Conservation (phyloP, 441 rosid species). For the California macrophylla region DNA sequence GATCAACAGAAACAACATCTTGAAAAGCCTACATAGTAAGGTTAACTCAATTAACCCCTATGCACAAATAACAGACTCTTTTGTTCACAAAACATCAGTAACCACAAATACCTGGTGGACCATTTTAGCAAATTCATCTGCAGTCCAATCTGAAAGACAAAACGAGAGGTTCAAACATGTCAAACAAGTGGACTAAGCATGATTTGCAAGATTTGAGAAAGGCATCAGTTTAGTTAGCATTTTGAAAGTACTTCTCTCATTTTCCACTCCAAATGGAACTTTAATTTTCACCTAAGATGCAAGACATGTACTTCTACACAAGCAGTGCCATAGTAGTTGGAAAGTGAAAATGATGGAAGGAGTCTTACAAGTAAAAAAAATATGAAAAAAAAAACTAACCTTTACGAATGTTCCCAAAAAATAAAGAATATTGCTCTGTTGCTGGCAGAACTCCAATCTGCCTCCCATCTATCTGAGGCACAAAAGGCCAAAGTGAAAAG, state of each 20-base stretch:
- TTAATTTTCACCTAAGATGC: not conserved
- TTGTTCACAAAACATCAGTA: not conserved
- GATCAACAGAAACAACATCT: conserved; percentile 14
- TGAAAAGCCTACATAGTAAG: conserved; percentile 4
- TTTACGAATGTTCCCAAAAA: conserved; percentile 11
- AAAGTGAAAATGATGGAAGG: not conserved
- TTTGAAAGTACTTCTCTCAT: conserved; percentile 7
- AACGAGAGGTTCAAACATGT: not conserved
- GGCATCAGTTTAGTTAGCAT: not conserved
- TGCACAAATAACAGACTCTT: not conserved
- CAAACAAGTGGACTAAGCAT: not conserved
- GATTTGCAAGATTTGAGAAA: not conserved
- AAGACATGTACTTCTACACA: not conserved
- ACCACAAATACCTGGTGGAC: conserved; percentile 8
- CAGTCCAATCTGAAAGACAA: conserved; percentile 8
- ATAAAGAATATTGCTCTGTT: conserved; percentile 10
- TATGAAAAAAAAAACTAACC: conserved; percentile 8
- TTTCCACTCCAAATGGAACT: not conserved
- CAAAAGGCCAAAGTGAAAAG: not conserved
- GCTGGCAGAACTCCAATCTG: conserved; percentile 12
- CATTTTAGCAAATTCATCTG: conserved; percentile 5
- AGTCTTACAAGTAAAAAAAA: not conserved
- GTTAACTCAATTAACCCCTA: not conserved
- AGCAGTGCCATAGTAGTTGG: not conserved
- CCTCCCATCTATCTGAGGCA: conserved; percentile 10